Base-by-base conservation (phyloP, 306 rosid species). In the Fragaria vesca region DNA sequence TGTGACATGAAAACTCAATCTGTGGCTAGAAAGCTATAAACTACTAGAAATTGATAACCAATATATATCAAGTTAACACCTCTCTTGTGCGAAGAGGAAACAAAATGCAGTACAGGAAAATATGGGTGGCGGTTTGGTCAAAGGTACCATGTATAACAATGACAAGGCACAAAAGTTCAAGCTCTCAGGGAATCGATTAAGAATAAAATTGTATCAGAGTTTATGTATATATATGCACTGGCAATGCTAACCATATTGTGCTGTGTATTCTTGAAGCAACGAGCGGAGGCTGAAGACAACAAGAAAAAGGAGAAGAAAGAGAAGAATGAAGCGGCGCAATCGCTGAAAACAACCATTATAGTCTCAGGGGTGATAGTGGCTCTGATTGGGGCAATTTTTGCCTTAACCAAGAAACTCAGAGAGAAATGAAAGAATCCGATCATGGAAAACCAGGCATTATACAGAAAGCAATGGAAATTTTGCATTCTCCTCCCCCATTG, bases 281-380 rank as follows among this genome's bases (percentile, higher is more conserved):
- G 72, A 82, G 77, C 45, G 26, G 85, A 81, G 74, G 83, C 74
- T 28, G 80, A 75, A 12, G 78, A 86, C 28, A 78, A 58, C 77
- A 75, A 82, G 75, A 81, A 70, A 62, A 76, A 67, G 81, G 73
- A 77, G 38, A 77, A 60, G 42, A 82, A 13, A n/a, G 76, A 81
- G 71, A 67, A 77, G 81, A 80, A 79, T 66, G 93, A 85, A 3
- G 38, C 83, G 1, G 40, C 76, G 73, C 85, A 86, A 60, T 72
- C 87, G 61, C 50, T 89, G 34, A 89, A 91, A 78, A 88, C 84
- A 36, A 80, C 91, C 15, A 62, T 91, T 66, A 78, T 91, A 47
- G 76, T 89, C 55, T 89, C 94, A 30, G 85, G 84, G 42, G 77
- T 88, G 77, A 54, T 83, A 26, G 92, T 90, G 71, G 94, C 90